Conservation (phyloP, 345 rosid genomes). For the Hypericum androsaemum region DNA sequence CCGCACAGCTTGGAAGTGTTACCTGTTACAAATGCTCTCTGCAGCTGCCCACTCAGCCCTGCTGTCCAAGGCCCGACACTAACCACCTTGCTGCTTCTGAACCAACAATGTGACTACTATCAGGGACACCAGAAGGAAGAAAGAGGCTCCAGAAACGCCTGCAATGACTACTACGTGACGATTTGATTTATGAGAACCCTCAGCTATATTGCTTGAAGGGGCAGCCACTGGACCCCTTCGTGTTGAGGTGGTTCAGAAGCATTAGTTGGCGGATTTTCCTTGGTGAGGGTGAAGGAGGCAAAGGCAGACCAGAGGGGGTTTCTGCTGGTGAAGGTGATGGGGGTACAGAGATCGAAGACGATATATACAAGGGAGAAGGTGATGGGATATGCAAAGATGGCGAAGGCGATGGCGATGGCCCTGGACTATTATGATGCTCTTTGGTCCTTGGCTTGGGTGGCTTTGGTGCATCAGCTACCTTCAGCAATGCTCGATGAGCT, state of each 20-base stretch:
- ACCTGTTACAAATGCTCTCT: conserved; percentile 74
- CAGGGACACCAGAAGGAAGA: conserved; percentile 28
- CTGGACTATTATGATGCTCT: no score
- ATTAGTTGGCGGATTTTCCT: conserved; percentile 3
- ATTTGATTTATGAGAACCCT: conserved; percentile 15
- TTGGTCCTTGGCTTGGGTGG: no score
- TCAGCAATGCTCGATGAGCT: conserved; percentile 33
- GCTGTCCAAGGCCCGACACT: conserved; percentile 81
- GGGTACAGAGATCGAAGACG: conserved; percentile 24
- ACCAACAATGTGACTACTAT: conserved; percentile 32
- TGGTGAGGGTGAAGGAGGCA: conserved; percentile 33
- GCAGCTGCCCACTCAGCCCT: conserved; percentile 88
- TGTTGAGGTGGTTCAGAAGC: conserved; percentile 18
- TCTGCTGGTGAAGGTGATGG: conserved; percentile 22
- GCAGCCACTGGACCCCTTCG: conserved; percentile 15
- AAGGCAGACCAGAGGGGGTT: conserved; percentile 16
- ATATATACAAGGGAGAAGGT: conserved; percentile 8
- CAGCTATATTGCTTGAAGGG: conserved; percentile 16
- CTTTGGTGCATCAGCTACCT: conserved; percentile 16
- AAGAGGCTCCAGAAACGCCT: conserved; percentile 37
- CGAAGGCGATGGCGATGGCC: conserved; percentile 10
- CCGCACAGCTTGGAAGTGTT: conserved; percentile 2
- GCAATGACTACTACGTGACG: conserved; percentile 21
- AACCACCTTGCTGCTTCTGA: conserved; percentile 49
- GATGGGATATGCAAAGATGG: conserved; percentile 20